Evolutionary conservation across 2,329 filamentous ascomycete species (phyloP).

Genomic region (Xenosphaeropsis pyriputrescens): DNA sequence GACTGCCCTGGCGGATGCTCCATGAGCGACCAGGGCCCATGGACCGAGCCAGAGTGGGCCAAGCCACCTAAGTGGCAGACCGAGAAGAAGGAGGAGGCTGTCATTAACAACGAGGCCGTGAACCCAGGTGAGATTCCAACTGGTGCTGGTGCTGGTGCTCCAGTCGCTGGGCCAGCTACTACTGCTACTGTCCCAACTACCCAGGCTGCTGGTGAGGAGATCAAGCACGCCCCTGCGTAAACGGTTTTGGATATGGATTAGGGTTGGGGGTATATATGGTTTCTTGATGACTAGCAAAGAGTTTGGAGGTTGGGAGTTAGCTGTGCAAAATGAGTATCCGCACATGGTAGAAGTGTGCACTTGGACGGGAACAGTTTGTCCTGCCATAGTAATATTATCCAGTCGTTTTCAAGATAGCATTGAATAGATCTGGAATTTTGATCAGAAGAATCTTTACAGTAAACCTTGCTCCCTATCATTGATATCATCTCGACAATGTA

Average conservation of each 20-base stretch:
- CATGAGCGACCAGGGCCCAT: conserved; percentile 82
- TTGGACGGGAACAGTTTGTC: no score
- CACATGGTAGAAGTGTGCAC: no score
- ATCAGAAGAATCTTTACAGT: no score
- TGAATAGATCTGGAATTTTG: no score
- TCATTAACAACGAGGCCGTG: conserved; percentile 20
- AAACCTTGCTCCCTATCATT: no score
- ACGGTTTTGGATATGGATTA: not conserved
- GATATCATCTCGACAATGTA: no score
- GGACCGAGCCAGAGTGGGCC: conserved; percentile 59
- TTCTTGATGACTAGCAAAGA: no score
- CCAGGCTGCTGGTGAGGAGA: conserved; percentile 8
- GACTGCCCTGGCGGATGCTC: conserved; percentile 70
- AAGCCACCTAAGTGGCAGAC: conserved; percentile 45
- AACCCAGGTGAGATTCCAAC: conserved; percentile 10
- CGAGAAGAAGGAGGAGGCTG: conserved; percentile 17
- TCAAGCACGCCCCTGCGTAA: conserved; percentile 9
- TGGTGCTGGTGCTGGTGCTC: conserved; percentile 6
- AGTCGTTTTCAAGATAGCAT: no score
- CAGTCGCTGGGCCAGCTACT: conserved; percentile 4
- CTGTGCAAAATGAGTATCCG: no score
- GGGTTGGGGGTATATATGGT: no score
- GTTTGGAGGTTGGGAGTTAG: no score
- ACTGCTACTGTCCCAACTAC: conserved; percentile 5
- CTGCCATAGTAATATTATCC: no score